Base-by-base conservation (phyloP, 2,329 filamentous ascomycete genomes). In the Exophiala dermatitidis region DNA sequence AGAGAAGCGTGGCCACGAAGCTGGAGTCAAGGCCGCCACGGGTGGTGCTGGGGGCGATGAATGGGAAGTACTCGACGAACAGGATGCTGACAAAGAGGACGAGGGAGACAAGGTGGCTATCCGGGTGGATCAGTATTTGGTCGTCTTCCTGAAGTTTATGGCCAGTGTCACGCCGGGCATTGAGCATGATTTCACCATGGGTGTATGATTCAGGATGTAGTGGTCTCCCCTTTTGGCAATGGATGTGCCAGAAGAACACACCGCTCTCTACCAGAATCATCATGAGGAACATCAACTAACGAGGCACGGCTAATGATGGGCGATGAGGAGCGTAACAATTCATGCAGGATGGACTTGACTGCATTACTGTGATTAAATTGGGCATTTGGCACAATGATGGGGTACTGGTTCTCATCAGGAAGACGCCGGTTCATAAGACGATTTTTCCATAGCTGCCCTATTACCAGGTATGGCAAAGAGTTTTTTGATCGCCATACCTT, bases 151-250 rank as follows among this genome's bases (percentile, higher is more conserved):
- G 56, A 77, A 77, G 78, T 88, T 88, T 70, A 88, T 88, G 75
- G 84, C 85, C 33, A 93, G 85, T 64, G 93, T 98, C 42, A 97
- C 91, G 10, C 93, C 93, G 4, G 90, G 90, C 45, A 97, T 98
- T 70, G 91, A 97, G 72, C 89, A 96, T 70, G 91, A 97, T 69
- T 96, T 94, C 69, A 97, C 91, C 0, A 96, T 96, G 90, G 88
- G 89, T 4, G 84, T 95, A 37, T 95, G 76, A 77, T 44, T 46
- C 12, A 45, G n/a, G 33, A 31, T 12, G 28, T 48, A 26, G n/a
- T 32, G 19, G 19, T 19, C 19, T 19, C 19, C 19, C 19, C 19
- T 19, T 19, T 19, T 19, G 19, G 33, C 33, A 34, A 34, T 6
- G 33, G 33, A 6, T 34, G 10, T 34, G 10, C 33, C 33, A 10